Conservation (phyloP, 257 asterid genomes). For the Petrea volubilis region DNA sequence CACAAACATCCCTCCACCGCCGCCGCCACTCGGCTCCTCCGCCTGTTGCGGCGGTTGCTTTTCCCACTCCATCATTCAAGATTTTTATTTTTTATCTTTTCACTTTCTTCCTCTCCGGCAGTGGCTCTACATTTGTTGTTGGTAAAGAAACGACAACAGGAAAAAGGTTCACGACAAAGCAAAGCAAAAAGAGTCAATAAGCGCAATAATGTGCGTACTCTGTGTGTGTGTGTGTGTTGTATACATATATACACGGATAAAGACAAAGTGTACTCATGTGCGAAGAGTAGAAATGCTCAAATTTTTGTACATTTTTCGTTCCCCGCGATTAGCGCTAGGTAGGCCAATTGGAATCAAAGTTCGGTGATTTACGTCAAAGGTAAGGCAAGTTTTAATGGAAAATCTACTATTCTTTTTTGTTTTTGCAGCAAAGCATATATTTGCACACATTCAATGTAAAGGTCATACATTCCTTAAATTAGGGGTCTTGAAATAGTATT, state of each 20-base stretch:
- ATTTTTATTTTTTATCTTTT: too few species aligned
- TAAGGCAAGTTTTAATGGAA: not conserved
- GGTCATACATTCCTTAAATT: conserved; percentile 14
- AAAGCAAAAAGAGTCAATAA: conserved; percentile 30
- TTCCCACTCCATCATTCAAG: conserved; percentile 41
- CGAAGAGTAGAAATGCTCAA: conserved; percentile 2
- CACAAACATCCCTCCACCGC: conserved; percentile 66
- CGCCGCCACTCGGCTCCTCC: conserved; percentile 47
- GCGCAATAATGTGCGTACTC: not conserved
- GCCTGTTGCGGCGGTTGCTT: conserved; percentile 46
- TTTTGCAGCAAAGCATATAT: not conserved
- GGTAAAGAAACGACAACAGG: conserved; percentile 21
- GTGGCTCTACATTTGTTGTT: conserved; percentile 19
- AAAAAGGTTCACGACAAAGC: conserved; percentile 43
- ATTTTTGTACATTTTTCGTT: not conserved
- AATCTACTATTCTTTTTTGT: not conserved
- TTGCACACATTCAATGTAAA: not conserved
- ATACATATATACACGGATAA: not conserved
- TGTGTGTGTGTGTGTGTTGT: not conserved
- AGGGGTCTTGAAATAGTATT: too few species aligned
- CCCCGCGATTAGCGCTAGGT: conserved; percentile 33
- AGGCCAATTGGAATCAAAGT: conserved; percentile 11
- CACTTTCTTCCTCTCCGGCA: not conserved
- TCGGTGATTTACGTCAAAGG: conserved; percentile 18
- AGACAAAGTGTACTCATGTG: conserved; percentile 27